These are phyloP conservation scores for Hyphopichia pseudoburtonii DNA, from an alignment of 1,139 yeast genomes.

Conservation along the genomic window DNA sequence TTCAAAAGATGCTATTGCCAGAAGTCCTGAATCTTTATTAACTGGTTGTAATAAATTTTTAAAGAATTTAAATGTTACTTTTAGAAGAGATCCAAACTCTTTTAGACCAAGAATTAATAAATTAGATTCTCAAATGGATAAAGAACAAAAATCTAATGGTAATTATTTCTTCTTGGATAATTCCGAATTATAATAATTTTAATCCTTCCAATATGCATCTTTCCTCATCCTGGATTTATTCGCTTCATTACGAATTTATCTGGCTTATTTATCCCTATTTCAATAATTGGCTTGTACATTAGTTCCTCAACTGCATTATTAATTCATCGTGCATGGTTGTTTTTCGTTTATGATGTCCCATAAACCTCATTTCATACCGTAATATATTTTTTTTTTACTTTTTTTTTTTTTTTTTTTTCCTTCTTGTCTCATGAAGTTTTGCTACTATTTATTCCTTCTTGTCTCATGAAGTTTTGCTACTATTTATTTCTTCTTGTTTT, in stretches of 20 bases:
- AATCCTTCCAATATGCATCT: conserved; percentile 3
- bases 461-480: no score
- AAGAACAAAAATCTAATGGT: conserved; percentile 88
- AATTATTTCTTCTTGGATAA: conserved; percentile 94
- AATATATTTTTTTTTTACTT: conserved; percentile 1
- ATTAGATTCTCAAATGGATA: conserved; percentile 97
- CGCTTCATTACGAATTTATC: not conserved
- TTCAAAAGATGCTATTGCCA: conserved; percentile 78
- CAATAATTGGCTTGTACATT: conserved; percentile 5
- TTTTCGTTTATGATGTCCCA: conserved; percentile 4
- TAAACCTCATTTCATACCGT: conserved; percentile 2
- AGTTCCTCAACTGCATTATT: conserved; percentile 5
- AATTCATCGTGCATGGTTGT: conserved; percentile 4
- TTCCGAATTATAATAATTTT: conserved; percentile 25
- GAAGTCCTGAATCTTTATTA: conserved; percentile 84
- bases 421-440: no score
- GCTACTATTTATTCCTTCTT: no score
- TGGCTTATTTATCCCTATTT: conserved; percentile 2
- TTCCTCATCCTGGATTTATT: not conserved
- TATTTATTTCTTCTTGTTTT: no score
- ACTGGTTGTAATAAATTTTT: conserved; percentile 97
- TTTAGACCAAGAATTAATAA: conserved; percentile 98
- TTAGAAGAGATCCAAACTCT: conserved; percentile 98
- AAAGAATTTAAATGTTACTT: conserved; percentile 95
- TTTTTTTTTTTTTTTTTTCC: no score